Evolutionary conservation across 2,329 filamentous ascomycete species (phyloP).

Genomic region (Sporothrix protearum): DNA sequence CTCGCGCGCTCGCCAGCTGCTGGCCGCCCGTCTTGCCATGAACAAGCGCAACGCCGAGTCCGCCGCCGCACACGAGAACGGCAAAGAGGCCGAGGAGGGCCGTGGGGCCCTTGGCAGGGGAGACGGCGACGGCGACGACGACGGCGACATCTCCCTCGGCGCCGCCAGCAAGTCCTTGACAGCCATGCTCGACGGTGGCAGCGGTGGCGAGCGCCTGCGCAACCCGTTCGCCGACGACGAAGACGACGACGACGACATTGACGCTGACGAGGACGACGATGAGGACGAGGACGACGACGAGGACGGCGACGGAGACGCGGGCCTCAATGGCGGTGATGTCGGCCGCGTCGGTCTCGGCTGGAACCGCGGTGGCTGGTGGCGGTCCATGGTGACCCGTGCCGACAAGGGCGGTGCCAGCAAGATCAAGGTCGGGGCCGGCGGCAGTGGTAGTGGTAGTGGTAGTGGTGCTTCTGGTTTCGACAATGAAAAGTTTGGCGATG

Average conservation of each 20-base stretch:
- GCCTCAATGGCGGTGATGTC: slow-evolving; percentile 37
- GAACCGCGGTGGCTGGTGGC: slow-evolving; percentile 40
- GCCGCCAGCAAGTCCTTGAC: slow-evolving; percentile 17
- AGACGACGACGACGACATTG: slow-evolving; percentile 49
- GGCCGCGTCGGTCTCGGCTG: slow-evolving; percentile 31
- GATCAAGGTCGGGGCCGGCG: neutral
- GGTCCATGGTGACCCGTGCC: slow-evolving; percentile 33
- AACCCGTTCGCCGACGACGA: slow-evolving; percentile 58
- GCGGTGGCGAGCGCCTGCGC: slow-evolving; percentile 37
- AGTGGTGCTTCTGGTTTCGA: neutral
- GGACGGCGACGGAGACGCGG: slow-evolving; percentile 40
- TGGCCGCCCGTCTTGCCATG: slow-evolving; percentile 81
- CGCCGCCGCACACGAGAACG: slow-evolving; percentile 43
- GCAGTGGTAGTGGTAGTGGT: neutral
- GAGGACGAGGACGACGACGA: slow-evolving; percentile 35
- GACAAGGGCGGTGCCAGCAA: slow-evolving; percentile 5
- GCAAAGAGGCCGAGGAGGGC: slow-evolving; percentile 35
- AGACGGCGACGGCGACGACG: neutral
- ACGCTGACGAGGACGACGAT: slow-evolving; percentile 46
- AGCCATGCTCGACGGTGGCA: slow-evolving; percentile 23
- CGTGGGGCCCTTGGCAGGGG: neutral
- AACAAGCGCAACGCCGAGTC: slow-evolving; percentile 59
- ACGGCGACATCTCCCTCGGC: slow-evolving; percentile 14
- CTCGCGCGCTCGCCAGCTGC: slow-evolving; percentile 78
- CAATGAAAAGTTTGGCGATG: slow-evolving; percentile 37